These are phyloP conservation scores for Miamiensis avidus DNA, from an alignment of 169 alveolate genomes.

Conservation along the genomic window DNA sequence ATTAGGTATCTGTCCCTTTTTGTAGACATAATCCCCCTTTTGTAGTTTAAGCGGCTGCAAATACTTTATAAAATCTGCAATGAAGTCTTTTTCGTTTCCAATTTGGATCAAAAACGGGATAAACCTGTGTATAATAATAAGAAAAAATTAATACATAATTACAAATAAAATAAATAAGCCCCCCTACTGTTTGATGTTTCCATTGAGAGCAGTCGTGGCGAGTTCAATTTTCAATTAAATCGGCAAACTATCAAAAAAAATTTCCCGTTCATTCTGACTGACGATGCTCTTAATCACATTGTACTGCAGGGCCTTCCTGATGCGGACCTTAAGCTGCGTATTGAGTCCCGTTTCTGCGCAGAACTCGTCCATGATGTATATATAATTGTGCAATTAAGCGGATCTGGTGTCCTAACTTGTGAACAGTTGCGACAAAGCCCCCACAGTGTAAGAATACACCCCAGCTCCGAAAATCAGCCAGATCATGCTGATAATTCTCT, in stretches of 20 bases:
- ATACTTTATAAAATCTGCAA: conserved; percentile 57
- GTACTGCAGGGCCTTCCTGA: conserved; percentile 49
- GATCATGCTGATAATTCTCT: conserved; percentile 51
- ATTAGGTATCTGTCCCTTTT: conserved; percentile 58
- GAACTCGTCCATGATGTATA: conserved; percentile 60
- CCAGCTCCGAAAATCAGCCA: conserved; percentile 84
- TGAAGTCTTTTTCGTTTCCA: conserved; percentile 59
- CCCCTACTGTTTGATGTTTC: conserved; percentile 28
- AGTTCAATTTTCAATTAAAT: conserved; percentile 57
- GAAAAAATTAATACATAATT: too few species aligned
- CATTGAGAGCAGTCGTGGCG: conserved; percentile 59
- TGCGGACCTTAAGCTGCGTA: conserved; percentile 33
- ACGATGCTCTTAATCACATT: conserved; percentile 20
- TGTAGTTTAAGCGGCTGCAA: conserved; percentile 56
- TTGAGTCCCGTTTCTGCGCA: conserved; percentile 59
- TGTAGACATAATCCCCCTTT: conserved; percentile 59
- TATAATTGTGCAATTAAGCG: conserved; percentile 42
- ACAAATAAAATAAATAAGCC: too few species aligned
- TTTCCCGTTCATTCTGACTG: conserved; percentile 47
- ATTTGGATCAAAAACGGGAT: not conserved
- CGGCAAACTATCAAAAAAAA: conserved; percentile 60
- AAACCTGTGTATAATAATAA: too few species aligned
- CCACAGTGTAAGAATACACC: conserved; percentile 77
- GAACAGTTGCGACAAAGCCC: conserved; percentile 67
- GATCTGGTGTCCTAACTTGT: conserved; percentile 44